Percentiles rank a stretch among this genome's conserved stretches.
phyloP scores from a whole-genome alignment of 345 rosid genomes.

The Salix brachista region DNA sequence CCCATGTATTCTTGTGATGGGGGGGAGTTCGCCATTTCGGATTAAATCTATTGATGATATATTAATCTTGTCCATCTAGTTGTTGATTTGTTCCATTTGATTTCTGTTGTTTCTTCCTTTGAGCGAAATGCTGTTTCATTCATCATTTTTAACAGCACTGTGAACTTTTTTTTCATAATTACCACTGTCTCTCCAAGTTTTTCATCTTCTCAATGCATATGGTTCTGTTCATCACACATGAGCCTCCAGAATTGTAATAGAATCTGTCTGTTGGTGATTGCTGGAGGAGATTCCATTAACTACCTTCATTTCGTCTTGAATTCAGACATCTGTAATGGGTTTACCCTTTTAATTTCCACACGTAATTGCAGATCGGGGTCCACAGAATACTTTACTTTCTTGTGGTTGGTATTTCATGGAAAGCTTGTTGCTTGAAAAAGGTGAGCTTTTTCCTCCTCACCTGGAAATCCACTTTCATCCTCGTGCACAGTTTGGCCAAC shows the following conservation, averaged over 20 bases:
- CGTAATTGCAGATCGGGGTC: background rate
- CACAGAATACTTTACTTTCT: background rate
- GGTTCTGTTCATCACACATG: background rate
- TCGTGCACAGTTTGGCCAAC: background rate
- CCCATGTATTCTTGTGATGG: conserved; percentile 25
- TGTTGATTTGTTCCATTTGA: conserved; percentile 13
- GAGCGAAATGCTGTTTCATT: conserved; percentile 5
- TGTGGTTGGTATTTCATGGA: background rate
- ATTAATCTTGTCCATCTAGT: conserved; percentile 12
- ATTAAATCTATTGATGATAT: conserved; percentile 8
- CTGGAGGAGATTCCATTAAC: background rate
- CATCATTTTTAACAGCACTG: conserved; percentile 6
- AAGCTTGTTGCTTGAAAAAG: background rate
- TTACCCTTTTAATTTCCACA: background rate
- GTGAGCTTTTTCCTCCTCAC: background rate
- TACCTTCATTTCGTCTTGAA: background rate
- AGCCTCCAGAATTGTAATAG: no score
- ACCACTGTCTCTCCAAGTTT: background rate
- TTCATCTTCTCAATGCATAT: background rate
- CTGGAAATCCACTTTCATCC: background rate
- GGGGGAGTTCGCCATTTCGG: conserved; percentile 24
- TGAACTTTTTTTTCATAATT: background rate
- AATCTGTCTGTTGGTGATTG: no score
- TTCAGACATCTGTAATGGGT: background rate
- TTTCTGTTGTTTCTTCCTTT: conserved; percentile 5